phyloP scores from a whole-genome alignment of 1,284 basidiomycete species.

The Peniophora sp. region DNA sequence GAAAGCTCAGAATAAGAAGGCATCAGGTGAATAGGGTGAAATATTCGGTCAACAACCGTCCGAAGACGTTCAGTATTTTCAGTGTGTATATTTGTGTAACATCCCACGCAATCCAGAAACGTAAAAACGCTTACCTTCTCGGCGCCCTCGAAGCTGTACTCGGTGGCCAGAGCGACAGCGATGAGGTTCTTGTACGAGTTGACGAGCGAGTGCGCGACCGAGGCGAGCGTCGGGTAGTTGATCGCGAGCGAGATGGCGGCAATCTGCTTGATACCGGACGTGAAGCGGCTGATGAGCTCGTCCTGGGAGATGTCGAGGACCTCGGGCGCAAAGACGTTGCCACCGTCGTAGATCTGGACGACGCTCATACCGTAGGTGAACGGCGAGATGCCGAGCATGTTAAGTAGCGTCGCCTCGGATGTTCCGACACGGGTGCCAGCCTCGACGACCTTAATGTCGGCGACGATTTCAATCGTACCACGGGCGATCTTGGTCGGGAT shows the following conservation, averaged over 20 bases:
- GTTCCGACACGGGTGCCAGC: slow-evolving; percentile 91
- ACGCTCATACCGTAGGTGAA: slow-evolving; percentile 99
- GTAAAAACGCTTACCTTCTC: slow-evolving; percentile 65
- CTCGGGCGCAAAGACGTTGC: slow-evolving; percentile 84
- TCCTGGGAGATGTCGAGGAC: slow-evolving; percentile 94
- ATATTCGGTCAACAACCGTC: slow-evolving; percentile 34
- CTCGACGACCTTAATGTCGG: slow-evolving; percentile 92
- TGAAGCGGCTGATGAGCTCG: slow-evolving; percentile 86
- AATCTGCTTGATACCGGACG: slow-evolving; percentile 90
- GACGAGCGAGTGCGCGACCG: slow-evolving; percentile 91
- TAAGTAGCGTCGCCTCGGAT: slow-evolving; percentile 96
- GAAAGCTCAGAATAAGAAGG: slow-evolving; percentile 1
- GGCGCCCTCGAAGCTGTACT: slow-evolving; percentile 91
- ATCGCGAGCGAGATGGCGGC: slow-evolving; percentile 94
- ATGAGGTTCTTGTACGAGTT: slow-evolving; percentile 99
- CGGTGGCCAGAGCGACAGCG: slow-evolving; percentile 86
- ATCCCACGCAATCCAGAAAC: slow-evolving; percentile 20
- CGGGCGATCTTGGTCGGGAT: slow-evolving; percentile 99
- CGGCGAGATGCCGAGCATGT: slow-evolving; percentile 98
- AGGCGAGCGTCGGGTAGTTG: slow-evolving; percentile 94
- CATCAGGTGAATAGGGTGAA: slow-evolving; percentile 15
- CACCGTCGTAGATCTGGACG: slow-evolving; percentile 88
- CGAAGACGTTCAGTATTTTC: slow-evolving; percentile 71
- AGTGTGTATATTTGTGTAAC: slow-evolving; percentile 53
- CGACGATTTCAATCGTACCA: slow-evolving; percentile 99